Evolutionary conservation across 1,284 basidiomycete species (phyloP), one percentile per base, ranked within the genome.

Genomic region (Ustilago xerochloae): DNA sequence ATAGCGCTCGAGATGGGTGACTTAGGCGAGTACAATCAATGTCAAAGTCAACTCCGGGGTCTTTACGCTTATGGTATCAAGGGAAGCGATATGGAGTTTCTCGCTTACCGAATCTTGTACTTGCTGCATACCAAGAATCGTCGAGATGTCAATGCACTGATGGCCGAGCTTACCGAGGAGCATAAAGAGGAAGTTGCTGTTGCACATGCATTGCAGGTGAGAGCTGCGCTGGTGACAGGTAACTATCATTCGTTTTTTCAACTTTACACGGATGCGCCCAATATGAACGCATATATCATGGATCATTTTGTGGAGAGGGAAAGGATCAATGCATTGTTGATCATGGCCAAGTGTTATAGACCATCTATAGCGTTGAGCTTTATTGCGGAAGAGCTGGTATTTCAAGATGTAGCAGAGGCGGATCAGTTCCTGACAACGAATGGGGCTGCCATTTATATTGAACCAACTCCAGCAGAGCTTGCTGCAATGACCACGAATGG

Each of bases 271-370:
- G 88, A 88, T 64, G 93, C 94, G 45, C 95, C 95, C 41, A 96
- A 96, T 84, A 98, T 99, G 97, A 93, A 94, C 52, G 94, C 90
- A 60, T 98, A 98, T 85, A 94, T 99, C 82, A 97, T 99, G 93
- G 96, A 99, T 85, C 94, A 98, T 85, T 97, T 99, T 84, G 91
- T 97, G 77, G 90, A 92, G 81, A 89, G 97, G 74, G 97, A 98
- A 86, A 87, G 97, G 59, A 89, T 92, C 59, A 90, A 90, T 66
- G 94, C 94, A 1, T 86, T 99, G 61, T 89, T 93, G 78, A 90
- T 92, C 77, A 94, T 99, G 87, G 90, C 93, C 50, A 67, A 59
- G 24, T 63, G 60, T 63, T 72, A 78, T 50, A 80, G 82, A 36
- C 82, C 82, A 0, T 67, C 66, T 10, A 64, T 97, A 22, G 87